A percentile compares a stretch with the other conserved stretches of the same genome.
phyloP scores from a whole-genome alignment of 2,329 filamentous ascomycete species.

The Hirsutella rhossiliensis region DNA sequence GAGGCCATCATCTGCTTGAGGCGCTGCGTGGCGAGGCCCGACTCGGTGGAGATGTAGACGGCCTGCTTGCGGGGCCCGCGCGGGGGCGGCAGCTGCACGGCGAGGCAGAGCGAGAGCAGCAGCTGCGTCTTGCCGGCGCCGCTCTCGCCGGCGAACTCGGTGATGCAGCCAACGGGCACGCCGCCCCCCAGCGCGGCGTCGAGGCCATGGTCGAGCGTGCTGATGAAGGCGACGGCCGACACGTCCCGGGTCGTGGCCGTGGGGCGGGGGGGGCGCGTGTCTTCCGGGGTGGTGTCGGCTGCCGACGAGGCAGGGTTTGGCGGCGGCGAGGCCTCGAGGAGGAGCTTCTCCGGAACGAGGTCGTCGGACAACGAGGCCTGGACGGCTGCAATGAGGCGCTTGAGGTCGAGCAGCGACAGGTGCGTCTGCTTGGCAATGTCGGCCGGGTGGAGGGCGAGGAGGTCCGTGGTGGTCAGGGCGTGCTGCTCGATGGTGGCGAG shows the following conservation, averaged over 20 bases:
- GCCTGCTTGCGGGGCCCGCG: constrained; percentile 60
- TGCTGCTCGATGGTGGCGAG: constrained; percentile 70
- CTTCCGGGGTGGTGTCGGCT: not conserved
- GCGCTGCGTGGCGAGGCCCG: constrained; percentile 68
- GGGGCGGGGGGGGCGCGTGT: no score
- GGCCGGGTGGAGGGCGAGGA: constrained; percentile 70
- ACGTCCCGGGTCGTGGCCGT: not conserved
- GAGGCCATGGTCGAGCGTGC: constrained; percentile 64
- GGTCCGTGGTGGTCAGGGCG: constrained; percentile 65
- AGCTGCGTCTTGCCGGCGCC: constrained; percentile 94
- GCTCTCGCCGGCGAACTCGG: constrained; percentile 86
- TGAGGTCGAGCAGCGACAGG: constrained; percentile 69
- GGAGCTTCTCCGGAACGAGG: constrained; percentile 20
- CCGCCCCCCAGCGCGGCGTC: constrained; percentile 66
- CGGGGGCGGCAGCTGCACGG: constrained; percentile 69
- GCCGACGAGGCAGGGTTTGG: not conserved
- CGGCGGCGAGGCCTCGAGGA: not conserved
- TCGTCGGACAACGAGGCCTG: constrained; percentile 55
- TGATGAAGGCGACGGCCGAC: constrained; percentile 39
- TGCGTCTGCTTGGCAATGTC: constrained; percentile 80
- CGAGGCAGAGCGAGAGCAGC: constrained; percentile 71
- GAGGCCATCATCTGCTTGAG: constrained; percentile 64
- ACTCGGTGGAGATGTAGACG: constrained; percentile 91
- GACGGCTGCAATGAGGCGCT: constrained; percentile 57
- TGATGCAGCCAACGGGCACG: constrained; percentile 67